Base-by-base conservation (phyloP, 345 rosid genomes). In the Citrus mangshanensis region DNA sequence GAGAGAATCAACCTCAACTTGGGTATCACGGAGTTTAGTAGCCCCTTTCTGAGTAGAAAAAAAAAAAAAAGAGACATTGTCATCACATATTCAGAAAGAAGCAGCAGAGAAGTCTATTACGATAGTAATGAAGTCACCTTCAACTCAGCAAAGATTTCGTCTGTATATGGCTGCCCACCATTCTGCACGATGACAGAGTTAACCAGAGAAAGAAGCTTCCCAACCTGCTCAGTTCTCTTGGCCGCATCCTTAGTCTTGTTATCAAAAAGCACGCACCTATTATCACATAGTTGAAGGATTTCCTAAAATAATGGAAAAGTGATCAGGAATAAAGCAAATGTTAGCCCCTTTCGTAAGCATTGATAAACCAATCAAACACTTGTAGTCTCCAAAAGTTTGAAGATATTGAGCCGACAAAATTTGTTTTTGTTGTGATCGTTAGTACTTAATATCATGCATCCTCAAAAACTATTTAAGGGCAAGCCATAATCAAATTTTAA, bases 141-240 rank as follows among this genome's bases (percentile, higher is more conserved):
- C 84, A 91, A 79, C 73, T 90, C 96, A 6, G 40, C 84, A 84
- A 92, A 91, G 78, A 90, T 72, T 71, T 94, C 97, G 77, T 93
- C 91, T 30, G 91, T 89, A 76, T 87, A 96, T 0, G 97, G 97
- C 61, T 78, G 88, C 60, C 97, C 99, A 77, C 85, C 88, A 81
- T 93, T 95, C 68, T 82, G 84, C 12, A 37, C 74, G 37, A 86
- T 83, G 73, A 93, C 87, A 24, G 21, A 63, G 61, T 89, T 85
- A 66, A 93, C 93, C 74, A 89, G 90, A 21, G 90, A 84, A 1
- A 95, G 88, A 30, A 30, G 32, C 32, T 30, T 30, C 32, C 32
- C 0, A 30, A 30, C 89, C 81, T 95, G 97, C 62, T 81, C 79
- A 74, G 64, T 82, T 81, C 82, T 89, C 89, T 88, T 91, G 1